Evolutionary conservation across 805 yeast genomes (phyloP), one percentile per base, ranked within the genome.

Genomic region (Myxozyma nipponensis): DNA sequence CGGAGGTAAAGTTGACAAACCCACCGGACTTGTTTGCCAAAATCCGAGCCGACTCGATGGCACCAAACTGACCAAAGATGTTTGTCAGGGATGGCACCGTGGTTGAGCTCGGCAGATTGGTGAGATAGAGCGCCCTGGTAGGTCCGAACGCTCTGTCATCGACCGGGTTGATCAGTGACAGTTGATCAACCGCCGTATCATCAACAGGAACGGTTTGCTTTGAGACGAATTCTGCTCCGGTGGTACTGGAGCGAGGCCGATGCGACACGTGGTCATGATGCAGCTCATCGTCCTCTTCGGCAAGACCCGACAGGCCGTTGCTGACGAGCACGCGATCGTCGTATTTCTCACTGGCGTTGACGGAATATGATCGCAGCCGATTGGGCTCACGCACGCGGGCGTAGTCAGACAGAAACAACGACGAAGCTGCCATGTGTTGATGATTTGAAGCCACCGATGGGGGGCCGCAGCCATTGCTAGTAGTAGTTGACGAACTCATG

Each of bases 101-200:
- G 15, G 74, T 70, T 2, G 71, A 65, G 19, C 79, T 67, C 10
- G 97, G 97, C 45, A 91, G 75, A 63, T 90, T 88, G 40, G 89
- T 86, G 47, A 93, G 73, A 57, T 90, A 75, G 40, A 91, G 72
- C 10, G 87, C 81, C 58, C 84, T 79, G 0, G 95, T 82, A 17
- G 95, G 95, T 17, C 85, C 81, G 58, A 87, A 64, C 40, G 80
- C 72, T 2, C 86, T 75, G 62, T 84, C 87, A 47, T 82, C 84
- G 59, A 81, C 80, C 38, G 85, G 48, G 49, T 45, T 48, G 50
- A 53, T 35, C 24, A 45, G 46, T 4, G 39, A 15, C 19, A 49
- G 30, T 26, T 57, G 57, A 21, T 39, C 56, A 23, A 47, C 46
- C 18, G 37, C 39, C 45, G 45, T 22, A 26, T 28, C 36, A 40